phyloP scores from a whole-genome alignment of 108 stramenopile species.

The Skeletonema menzelii region DNA sequence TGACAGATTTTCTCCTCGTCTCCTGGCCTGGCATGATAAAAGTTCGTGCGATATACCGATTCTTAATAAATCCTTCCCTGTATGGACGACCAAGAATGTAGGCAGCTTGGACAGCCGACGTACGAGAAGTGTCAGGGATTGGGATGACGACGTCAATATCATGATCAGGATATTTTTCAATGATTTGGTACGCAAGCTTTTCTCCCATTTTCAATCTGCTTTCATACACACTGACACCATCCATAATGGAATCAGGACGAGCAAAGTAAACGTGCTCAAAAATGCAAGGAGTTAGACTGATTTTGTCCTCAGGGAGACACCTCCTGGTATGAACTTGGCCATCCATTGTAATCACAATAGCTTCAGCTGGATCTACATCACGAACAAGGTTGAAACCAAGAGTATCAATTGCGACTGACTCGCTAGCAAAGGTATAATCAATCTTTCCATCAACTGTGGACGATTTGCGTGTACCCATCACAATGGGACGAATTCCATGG shows the following conservation, averaged over 20 bases:
- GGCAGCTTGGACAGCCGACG: conserved; percentile 93
- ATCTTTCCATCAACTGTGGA: conserved; percentile 21
- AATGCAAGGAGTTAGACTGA: conserved; percentile 84
- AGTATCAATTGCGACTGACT: conserved; percentile 98
- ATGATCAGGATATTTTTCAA: conserved; percentile 85
- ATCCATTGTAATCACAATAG: conserved; percentile 85
- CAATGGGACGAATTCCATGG: conserved; percentile 96
- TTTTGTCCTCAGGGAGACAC: conserved; percentile 49
- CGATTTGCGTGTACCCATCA: conserved; percentile 81
- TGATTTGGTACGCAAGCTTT: conserved; percentile 89
- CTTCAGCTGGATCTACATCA: conserved; percentile 95
- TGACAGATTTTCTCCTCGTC: conserved; percentile 94
- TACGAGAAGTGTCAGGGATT: conserved; percentile 97
- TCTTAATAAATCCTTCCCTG: conserved; percentile 99
- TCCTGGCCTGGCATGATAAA: conserved; percentile 99
- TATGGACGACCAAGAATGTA: conserved; percentile 85
- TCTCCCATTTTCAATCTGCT: conserved; percentile 97
- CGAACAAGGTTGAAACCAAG: conserved; percentile 91
- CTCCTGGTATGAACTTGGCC: conserved; percentile 74
- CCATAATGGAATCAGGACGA: conserved; percentile 98
- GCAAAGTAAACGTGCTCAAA: conserved; percentile 99
- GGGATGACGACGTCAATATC: conserved; percentile 98
- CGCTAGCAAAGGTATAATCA: conserved; percentile 92
- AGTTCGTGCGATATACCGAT: conserved; percentile 98
- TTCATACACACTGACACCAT: conserved; percentile 96